These are phyloP conservation scores for Tremella yokohamensis DNA, from an alignment of 768 basidiomycete genomes.

Conservation along the genomic window DNA sequence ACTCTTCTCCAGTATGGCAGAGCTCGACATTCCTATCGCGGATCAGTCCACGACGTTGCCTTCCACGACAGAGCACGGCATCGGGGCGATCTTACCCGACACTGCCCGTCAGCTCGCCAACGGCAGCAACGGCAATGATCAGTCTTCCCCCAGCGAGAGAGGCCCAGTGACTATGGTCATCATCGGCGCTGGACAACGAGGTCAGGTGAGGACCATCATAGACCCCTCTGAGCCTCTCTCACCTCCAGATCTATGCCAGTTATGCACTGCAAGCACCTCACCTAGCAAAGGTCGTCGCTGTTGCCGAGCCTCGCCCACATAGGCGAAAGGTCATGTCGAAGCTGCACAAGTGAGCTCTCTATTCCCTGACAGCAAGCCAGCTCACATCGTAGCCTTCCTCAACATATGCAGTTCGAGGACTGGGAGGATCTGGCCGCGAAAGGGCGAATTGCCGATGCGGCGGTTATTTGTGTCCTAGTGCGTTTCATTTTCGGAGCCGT, in stretches of 20 bases:
- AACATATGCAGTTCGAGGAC: slow-evolving; percentile 65
- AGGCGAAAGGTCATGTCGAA: slow-evolving; percentile 62
- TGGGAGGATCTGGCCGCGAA: slow-evolving; percentile 70
- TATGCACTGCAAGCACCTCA: slow-evolving; percentile 64
- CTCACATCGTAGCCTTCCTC: slow-evolving; percentile 56
- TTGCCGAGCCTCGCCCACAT: slow-evolving; percentile 74
- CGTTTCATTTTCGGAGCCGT: not conserved
- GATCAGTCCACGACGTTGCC: not conserved
- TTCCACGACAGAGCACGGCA: slow-evolving; percentile 1
- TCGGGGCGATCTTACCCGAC: not conserved
- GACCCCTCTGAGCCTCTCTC: not conserved
- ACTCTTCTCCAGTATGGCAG: slow-evolving; percentile 10
- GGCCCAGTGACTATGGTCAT: slow-evolving; percentile 62
- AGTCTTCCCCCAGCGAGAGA: too few species aligned
- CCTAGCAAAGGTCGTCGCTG: slow-evolving; percentile 71
- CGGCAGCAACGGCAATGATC: not conserved
- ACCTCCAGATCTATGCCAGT: slow-evolving; percentile 59
- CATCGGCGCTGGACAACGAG: slow-evolving; percentile 79
- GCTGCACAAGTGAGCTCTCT: slow-evolving; percentile 50
- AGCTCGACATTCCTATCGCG: slow-evolving; percentile 11
- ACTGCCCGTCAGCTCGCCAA: too few species aligned
- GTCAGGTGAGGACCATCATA: slow-evolving; percentile 57
- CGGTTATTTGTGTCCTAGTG: slow-evolving; percentile 65
- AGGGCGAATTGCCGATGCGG: slow-evolving; percentile 76
- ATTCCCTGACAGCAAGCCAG: slow-evolving; percentile 1